Evolutionary conservation across 2,329 filamentous ascomycete genomes (phyloP).

Genomic region (Zalaria sp.): DNA sequence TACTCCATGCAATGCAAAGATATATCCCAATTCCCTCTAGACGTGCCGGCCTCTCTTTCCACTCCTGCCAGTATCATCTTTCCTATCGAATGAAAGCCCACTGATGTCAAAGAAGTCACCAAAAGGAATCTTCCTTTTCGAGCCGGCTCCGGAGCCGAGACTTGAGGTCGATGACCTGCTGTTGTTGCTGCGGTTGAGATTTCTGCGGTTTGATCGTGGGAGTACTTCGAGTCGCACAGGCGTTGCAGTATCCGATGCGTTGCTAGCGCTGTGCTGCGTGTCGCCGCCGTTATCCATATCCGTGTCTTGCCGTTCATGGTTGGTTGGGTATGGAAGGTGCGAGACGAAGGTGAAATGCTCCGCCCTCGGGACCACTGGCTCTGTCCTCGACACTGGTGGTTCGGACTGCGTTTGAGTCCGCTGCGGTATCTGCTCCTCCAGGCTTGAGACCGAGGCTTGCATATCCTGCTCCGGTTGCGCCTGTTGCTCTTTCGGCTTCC

Average conservation of each 20-base stretch:
- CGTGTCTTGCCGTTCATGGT: slow-evolving; percentile 26
- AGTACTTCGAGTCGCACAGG: slow-evolving; percentile 13
- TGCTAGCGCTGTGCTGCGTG: slow-evolving; percentile 8
- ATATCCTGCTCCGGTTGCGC: slow-evolving; percentile 14
- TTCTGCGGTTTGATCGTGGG: slow-evolving; percentile 9
- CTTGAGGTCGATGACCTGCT: slow-evolving; percentile 19
- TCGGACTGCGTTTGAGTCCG: background rate
- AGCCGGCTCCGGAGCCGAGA: slow-evolving; percentile 48
- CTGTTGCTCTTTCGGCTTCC: slow-evolving; percentile 10
- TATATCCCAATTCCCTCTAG: slow-evolving; percentile 7
- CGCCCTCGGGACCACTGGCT: slow-evolving; percentile 35
- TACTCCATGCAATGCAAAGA: background rate
- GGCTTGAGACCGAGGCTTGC: background rate
- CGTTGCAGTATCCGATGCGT: slow-evolving; percentile 14
- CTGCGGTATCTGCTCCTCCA: background rate
- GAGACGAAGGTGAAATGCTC: slow-evolving; percentile 59
- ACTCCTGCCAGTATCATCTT: slow-evolving; percentile 31
- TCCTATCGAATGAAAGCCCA: slow-evolving; percentile 43
- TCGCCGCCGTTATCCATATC: slow-evolving; percentile 27
- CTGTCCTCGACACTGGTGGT: slow-evolving; percentile 4
- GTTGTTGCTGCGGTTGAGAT: slow-evolving; percentile 12
- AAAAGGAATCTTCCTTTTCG: slow-evolving; percentile 60
- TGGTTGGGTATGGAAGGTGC: slow-evolving; percentile 41
- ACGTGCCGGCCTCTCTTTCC: slow-evolving; percentile 21
- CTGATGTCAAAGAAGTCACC: slow-evolving; percentile 63